Evolutionary conservation across 805 yeast genomes (phyloP).

Genomic region (Metschnikowia borealis): DNA sequence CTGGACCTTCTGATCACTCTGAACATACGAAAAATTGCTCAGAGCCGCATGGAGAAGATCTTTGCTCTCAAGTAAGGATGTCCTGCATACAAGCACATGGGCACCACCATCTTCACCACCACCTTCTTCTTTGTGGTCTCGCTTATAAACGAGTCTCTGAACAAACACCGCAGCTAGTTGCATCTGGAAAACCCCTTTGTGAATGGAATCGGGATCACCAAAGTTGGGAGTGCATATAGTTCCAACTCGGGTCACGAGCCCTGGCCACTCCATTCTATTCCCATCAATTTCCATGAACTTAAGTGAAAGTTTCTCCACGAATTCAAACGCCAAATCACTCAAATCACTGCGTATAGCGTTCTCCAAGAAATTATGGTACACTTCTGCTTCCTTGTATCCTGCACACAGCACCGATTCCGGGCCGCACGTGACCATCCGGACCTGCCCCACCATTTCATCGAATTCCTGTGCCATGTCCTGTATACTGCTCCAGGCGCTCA

Average conservation of each 20-base stretch:
- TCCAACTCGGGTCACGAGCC: background rate
- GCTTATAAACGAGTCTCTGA: background rate
- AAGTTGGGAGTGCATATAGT: conserved; percentile 4
- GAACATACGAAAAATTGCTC: conserved; percentile 16
- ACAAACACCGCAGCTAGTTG: conserved; percentile 10
- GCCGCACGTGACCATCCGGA: conserved; percentile 7
- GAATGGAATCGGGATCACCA: conserved; percentile 7
- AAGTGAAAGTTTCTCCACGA: conserved; percentile 1
- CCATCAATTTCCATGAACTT: conserved; percentile 1
- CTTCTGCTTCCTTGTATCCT: conserved; percentile 18
- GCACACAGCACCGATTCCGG: conserved; percentile 7
- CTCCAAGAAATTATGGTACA: conserved; percentile 18
- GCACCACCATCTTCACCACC: no score
- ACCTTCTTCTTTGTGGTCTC: no score
- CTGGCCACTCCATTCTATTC: background rate
- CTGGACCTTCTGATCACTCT: conserved; percentile 17
- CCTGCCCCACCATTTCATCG: background rate
- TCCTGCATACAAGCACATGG: conserved; percentile 7
- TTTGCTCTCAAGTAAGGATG: conserved; percentile 14
- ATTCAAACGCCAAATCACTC: background rate
- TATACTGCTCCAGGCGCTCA: background rate
- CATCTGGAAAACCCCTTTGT: conserved; percentile 18
- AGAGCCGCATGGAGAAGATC: conserved; percentile 19
- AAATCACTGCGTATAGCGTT: conserved; percentile 3
- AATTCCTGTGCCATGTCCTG: background rate